phyloP scores from a whole-genome alignment of 257 asterid species.

The Salvia splendens region DNA sequence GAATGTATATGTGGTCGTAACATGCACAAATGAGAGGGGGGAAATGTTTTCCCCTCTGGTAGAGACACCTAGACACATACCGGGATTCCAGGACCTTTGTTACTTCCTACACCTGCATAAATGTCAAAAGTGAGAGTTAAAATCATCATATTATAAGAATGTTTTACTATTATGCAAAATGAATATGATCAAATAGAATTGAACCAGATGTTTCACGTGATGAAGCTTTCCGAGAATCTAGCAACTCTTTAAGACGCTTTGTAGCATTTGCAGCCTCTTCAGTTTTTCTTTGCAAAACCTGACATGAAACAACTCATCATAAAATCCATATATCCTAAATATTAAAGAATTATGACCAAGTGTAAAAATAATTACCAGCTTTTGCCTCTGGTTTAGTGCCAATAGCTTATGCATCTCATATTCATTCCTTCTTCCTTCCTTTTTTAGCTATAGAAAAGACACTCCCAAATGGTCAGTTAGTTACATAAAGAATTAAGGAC shows the following conservation, averaged over 20 bases:
- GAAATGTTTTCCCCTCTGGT: neutral
- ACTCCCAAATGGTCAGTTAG: slow-evolving; percentile 15
- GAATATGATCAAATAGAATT: slow-evolving; percentile 16
- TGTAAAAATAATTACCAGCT: slow-evolving; percentile 58
- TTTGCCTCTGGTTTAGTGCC: slow-evolving; percentile 98
- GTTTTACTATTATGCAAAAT: neutral
- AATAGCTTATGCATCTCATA: slow-evolving; percentile 97
- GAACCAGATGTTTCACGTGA: slow-evolving; percentile 72
- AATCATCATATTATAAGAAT: slow-evolving; percentile 12
- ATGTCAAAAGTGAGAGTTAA: neutral
- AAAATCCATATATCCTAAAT: slow-evolving; percentile 1
- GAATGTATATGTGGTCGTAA: neutral
- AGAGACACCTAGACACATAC: slow-evolving; percentile 40
- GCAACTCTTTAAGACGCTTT: slow-evolving; percentile 86
- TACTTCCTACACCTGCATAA: slow-evolving; percentile 53
- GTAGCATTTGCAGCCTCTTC: slow-evolving; percentile 97
- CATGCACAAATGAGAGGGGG: neutral
- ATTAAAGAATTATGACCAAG: slow-evolving; percentile 5
- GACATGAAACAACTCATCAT: slow-evolving; percentile 22
- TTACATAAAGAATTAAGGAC: neutral
- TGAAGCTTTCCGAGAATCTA: slow-evolving; percentile 83
- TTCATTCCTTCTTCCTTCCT: slow-evolving; percentile 95
- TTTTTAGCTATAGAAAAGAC: slow-evolving; percentile 60
- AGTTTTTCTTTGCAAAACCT: slow-evolving; percentile 94
- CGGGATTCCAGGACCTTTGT: slow-evolving; percentile 73